Conservation (phyloP, 805 yeast species). For the Candida fluviatilis region DNA sequence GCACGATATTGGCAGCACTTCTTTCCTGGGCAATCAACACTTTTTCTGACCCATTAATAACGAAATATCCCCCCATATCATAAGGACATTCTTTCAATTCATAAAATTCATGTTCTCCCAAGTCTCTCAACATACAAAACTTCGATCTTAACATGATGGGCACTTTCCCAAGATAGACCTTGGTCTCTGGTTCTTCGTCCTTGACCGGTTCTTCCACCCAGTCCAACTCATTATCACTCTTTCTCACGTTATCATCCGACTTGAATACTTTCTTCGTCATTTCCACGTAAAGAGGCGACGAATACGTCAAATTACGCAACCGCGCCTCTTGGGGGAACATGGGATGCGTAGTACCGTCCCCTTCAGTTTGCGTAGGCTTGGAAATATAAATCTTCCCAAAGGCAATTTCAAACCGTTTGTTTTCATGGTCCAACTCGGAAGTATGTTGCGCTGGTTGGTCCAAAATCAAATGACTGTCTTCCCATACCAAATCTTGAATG, state of each 20-base stretch:
- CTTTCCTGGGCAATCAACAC: constrained; percentile 98
- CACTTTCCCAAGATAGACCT: constrained; percentile 91
- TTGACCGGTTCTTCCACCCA: constrained; percentile 49
- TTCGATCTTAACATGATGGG: constrained; percentile 97
- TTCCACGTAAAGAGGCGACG: constrained; percentile 94
- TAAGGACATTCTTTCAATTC: constrained; percentile 97
- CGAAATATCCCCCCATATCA: constrained; percentile 99
- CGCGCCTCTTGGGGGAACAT: constrained; percentile 98
- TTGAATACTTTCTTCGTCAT: constrained; percentile 87
- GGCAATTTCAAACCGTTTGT: constrained; percentile 91
- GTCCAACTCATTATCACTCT: constrained; percentile 40
- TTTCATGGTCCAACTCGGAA: constrained; percentile 82
- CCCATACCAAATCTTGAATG: constrained; percentile 94
- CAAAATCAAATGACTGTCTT: constrained; percentile 86
- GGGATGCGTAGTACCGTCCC: constrained; percentile 99
- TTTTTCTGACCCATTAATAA: constrained; percentile 97
- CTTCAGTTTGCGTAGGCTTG: constrained; percentile 97
- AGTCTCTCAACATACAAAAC: constrained; percentile 87
- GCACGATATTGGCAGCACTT: constrained; percentile 97
- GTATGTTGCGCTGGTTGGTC: constrained; percentile 99
- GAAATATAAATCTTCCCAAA: constrained; percentile 96
- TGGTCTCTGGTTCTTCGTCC: constrained; percentile 57
- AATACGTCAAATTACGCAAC: constrained; percentile 90
- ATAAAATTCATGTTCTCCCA: constrained; percentile 89
- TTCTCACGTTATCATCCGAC: constrained; percentile 63